A percentile compares a stretch with the other conserved stretches of the same genome.
phyloP scores from a whole-genome alignment of 2,329 filamentous ascomycete genomes.

The Aaosphaeria pasadenensis region DNA sequence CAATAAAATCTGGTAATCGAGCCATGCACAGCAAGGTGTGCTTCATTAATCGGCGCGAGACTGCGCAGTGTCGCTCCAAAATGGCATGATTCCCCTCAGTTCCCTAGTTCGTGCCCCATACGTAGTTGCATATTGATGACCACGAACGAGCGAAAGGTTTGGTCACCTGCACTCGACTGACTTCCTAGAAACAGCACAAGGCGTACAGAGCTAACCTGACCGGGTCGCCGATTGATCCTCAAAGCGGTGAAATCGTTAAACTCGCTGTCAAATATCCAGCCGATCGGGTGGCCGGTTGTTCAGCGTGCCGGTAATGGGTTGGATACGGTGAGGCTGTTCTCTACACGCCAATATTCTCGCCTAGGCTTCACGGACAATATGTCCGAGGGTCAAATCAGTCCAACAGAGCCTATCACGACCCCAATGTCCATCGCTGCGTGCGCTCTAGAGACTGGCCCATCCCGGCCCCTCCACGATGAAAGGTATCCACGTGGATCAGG shows the following conservation, averaged over 20 bases:
- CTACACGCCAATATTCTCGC: slow-evolving; percentile 1
- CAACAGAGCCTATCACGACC: slow-evolving; percentile 4
- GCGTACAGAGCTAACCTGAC: neutral
- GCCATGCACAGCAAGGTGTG: neutral
- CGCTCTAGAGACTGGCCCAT: neutral
- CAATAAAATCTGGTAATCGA: slow-evolving; percentile 3
- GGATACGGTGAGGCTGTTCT: slow-evolving; percentile 4
- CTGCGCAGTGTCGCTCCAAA: slow-evolving; percentile 4
- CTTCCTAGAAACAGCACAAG: slow-evolving; percentile 2
- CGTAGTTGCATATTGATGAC: neutral
- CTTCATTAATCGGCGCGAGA: neutral
- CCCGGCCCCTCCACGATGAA: slow-evolving; percentile 2
- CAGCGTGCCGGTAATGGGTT: slow-evolving; percentile 1
- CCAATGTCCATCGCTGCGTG: neutral
- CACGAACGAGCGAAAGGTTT: slow-evolving; percentile 1
- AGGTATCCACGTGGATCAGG: slow-evolving; percentile 6
- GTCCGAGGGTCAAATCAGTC: slow-evolving; percentile 1
- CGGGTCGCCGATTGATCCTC: neutral
- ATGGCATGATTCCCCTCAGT: slow-evolving; percentile 3
- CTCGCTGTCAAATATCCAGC: slow-evolving; percentile 4
- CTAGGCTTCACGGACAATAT: slow-evolving; percentile 3
- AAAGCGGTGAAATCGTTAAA: neutral
- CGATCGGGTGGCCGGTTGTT: slow-evolving; percentile 1
- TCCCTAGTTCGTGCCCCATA: too few relatives aligned
- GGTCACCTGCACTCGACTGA: slow-evolving; percentile 9